Conservation (phyloP, 345 rosid species). For the Arabidopsis thaliana region DNA sequence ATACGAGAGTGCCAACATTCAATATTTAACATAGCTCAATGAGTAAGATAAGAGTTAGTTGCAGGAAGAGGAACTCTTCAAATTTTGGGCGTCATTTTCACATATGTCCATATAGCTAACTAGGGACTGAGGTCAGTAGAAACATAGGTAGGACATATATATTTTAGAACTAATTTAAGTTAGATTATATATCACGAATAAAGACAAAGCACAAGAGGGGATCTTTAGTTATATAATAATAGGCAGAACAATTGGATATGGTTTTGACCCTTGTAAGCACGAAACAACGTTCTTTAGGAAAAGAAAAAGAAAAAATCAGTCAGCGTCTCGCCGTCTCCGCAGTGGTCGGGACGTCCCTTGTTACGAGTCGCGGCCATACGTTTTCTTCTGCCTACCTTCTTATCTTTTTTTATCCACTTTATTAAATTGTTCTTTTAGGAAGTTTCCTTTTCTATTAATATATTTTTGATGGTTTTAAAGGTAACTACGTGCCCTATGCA, state of each 20-base stretch:
- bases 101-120: constrained; percentile 2
- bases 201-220: constrained; percentile 36
- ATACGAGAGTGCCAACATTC: constrained; percentile 4
- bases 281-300: constrained; percentile 44
- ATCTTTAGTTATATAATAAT: not conserved
- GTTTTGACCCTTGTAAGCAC: constrained; percentile 44
- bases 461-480: constrained; percentile 22
- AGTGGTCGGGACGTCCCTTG: constrained; percentile 45
- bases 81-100: constrained; percentile 31
- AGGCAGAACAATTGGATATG: constrained; percentile 19
- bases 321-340: constrained; percentile 43
- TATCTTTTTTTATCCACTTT: constrained; percentile 4
- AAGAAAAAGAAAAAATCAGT: constrained; percentile 25
- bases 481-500: constrained; percentile 41
- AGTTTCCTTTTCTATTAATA: constrained; percentile 31
- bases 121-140: constrained; percentile 25
- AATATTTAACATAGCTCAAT: constrained; percentile 1
- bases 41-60: constrained; percentile 1
- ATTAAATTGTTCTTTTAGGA: constrained; percentile 11
- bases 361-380: constrained; percentile 47
- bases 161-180: not conserved
- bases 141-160: constrained; percentile 15
- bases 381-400: constrained; percentile 30
- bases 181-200: constrained; percentile 21
- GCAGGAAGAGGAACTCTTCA: constrained; percentile 25